Conservation (phyloP, 371 early-diverging fungal species). For the Actinomortierella ambigua region DNA sequence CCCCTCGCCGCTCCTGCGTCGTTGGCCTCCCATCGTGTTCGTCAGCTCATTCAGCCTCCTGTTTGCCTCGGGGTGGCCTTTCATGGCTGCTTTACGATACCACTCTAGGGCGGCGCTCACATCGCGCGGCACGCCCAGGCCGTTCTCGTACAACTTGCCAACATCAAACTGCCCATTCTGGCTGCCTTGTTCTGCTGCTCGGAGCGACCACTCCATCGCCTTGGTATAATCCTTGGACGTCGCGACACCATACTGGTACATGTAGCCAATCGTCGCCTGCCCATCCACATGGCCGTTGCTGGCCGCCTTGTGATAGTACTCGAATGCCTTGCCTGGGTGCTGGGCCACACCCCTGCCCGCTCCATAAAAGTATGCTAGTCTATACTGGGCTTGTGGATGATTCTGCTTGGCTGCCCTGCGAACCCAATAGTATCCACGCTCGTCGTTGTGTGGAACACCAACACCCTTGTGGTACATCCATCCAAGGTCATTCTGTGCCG, state of each 20-base stretch:
- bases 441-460: neutral
- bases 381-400: no score
- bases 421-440: no score
- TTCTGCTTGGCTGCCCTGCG: no score
- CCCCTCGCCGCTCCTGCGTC: no score
- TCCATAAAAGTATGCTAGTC: no score
- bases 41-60: no score
- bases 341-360: slow-evolving; percentile 58
- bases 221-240: no score
- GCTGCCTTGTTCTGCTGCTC: slow-evolving; percentile 54
- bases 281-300: slow-evolving; percentile 81
- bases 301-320: slow-evolving; percentile 75
- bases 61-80: no score
- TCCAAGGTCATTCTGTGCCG: slow-evolving; percentile 83
- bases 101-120: slow-evolving; percentile 57
- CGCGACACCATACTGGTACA: no score
- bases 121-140: slow-evolving; percentile 60
- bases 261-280: slow-evolving; percentile 73
- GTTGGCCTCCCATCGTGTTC: no score
- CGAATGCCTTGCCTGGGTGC: slow-evolving; percentile 65
- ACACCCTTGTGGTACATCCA: slow-evolving; percentile 87
- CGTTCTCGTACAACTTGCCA: slow-evolving; percentile 76
- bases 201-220: slow-evolving; percentile 62
- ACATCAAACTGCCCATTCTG: slow-evolving; percentile 74
- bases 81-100: slow-evolving; percentile 27